Base-by-base conservation (phyloP, 2,329 filamentous ascomycete genomes). In the Rhynchosporium secalis region DNA sequence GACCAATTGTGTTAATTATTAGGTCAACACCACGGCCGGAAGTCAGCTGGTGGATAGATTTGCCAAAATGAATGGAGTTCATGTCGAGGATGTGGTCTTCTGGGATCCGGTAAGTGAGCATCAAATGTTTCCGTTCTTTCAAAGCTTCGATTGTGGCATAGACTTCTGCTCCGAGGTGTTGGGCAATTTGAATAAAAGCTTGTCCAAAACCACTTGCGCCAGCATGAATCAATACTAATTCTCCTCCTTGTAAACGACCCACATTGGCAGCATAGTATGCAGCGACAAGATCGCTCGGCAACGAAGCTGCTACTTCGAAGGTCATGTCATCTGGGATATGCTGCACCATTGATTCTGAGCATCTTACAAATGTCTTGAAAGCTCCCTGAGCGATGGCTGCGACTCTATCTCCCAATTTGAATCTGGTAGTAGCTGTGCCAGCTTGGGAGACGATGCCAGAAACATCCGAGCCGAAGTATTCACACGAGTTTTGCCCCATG, bases 341-440 rank as follows among this genome's bases (percentile, higher is more conserved):
- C 36, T 60, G 48, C 10, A 49, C 26, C 38, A 56, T 38, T 2
- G 33, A 38, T 38, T 60, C 49, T 6, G 49, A 20, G 46, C 48
- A 28, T 3, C 61, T 56, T 28, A 56, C 51, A 4, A 60, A 45
- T 10, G 46, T 55, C 45, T 51, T 56, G 40, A 64, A 60, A 15
- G 51, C 51, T 43, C 59, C 59, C 9, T 38, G 33, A 9, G 40
- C 54, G n/a, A 64, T 52, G 10, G 47, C 55, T 15, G 49, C 31
- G 15, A 75, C 71, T 40, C 70, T 64, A 41, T 75, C 70, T 12
- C 73, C 73, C 38, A 68, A 61, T n/a, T 68, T 63, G 33, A 73
- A 55, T 13, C 70, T 52, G 9, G 63, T 64, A 1, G 62, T 67
- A 20, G 66, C 65, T 26, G 65, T 61, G 2, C 74, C 74, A 10